Base-by-base conservation (phyloP, 2,329 filamentous ascomycete species). In the Diaporthe citrichinensis region DNA sequence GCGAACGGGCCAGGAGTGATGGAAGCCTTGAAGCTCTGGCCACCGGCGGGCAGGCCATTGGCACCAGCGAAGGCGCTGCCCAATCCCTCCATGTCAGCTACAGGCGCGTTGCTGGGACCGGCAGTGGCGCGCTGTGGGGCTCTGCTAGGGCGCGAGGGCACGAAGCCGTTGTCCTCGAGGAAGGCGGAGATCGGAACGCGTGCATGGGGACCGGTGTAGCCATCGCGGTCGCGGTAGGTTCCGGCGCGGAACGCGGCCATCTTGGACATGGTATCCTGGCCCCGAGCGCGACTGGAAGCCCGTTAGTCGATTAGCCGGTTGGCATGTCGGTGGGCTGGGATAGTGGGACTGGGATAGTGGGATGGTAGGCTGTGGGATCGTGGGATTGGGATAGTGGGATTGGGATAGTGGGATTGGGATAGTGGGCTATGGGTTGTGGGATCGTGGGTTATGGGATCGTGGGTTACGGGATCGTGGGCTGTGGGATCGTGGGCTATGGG, bases 241-340 rank as follows among this genome's bases (percentile, higher is more conserved):
- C 77, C 75, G 8, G 73, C 61, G 10, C 72, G n/a, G 61, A 72
- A 78, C 4, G 71, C 75, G 5, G 49, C 74, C 68, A 78, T 75
- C 58, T 78, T 78, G 57, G 76, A 76, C 67, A 71, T 67, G 17
- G 74, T 72, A 23, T 78, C 77, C 31, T 76, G 76, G 25, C 77
- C 74, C 7, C 51, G 58, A 12, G n/a, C 7, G 23, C 62, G 61
- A 4, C 76, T 77, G 8, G 6, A 3, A n/a, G n/a, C n/a, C n/a
- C n/a, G n/a, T n/a, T n/a, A n/a, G n/a, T n/a, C n/a, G n/a, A n/a
- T n/a, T n/a, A n/a, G n/a, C n/a, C 20, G n/a, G 36, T 39, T 14
- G 39, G 3, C 14, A 3, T 2, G 31, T 73, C 36, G 44, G 68
- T 65, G 17, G n/a, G 39, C 15, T 31, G 31, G 9, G 3, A n/a